These are phyloP conservation scores for Spathaspora sp. DNA, from an alignment of 805 yeast genomes.

Conservation along the genomic window DNA sequence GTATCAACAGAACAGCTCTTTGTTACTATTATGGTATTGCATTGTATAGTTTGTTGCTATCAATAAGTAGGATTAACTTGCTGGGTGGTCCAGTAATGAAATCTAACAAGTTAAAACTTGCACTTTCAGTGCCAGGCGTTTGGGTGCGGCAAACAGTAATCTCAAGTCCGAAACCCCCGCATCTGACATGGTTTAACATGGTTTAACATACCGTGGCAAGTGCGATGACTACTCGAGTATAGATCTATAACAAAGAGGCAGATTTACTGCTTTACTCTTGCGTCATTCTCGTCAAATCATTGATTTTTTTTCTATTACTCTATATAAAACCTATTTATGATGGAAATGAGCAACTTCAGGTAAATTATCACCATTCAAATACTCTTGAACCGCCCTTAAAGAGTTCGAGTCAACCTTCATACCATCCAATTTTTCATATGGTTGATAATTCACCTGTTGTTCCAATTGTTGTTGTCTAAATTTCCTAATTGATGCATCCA, in stretches of 20 bases:
- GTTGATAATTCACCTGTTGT: background rate
- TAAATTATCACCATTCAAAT: background rate
- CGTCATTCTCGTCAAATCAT: background rate
- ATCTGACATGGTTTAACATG: too few relatives aligned
- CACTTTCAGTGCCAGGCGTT: too few relatives aligned
- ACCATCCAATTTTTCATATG: background rate
- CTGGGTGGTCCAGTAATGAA: too few relatives aligned
- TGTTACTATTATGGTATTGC: too few relatives aligned
- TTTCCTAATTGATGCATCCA: constrained; percentile 3
- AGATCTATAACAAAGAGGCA: background rate
- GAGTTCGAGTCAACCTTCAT: background rate
- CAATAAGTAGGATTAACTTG: too few relatives aligned
- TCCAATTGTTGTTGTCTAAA: constrained; percentile 2
- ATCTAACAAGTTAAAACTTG: too few relatives aligned
- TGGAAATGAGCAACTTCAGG: background rate
- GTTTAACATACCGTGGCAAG: too few relatives aligned
- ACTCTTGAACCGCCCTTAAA: background rate
- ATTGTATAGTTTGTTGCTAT: too few relatives aligned
- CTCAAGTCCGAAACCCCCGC: too few relatives aligned
- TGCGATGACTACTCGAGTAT: too few relatives aligned
- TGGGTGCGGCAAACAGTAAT: too few relatives aligned
- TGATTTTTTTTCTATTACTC: background rate
- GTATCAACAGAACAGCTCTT: background rate
- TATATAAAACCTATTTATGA: background rate
- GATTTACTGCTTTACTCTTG: background rate